phyloP scores from a whole-genome alignment of 1,139 yeast genomes.

The Saccharomyces hybrid region DNA sequence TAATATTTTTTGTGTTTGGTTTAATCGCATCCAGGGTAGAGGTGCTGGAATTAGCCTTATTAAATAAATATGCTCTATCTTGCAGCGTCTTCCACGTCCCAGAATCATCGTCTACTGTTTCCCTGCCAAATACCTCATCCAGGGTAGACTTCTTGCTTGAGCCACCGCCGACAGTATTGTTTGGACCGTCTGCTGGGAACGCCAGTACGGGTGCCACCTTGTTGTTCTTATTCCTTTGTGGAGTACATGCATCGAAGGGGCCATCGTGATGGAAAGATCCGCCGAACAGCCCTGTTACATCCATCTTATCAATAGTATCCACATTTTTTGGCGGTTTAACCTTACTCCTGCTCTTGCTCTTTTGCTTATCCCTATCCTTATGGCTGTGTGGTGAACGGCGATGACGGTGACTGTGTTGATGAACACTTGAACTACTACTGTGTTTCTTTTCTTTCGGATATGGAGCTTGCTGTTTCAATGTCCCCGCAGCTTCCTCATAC shows the following conservation, averaged over 20 bases:
- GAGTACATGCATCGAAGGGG: no score
- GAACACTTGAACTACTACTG: not conserved
- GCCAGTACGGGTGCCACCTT: slow-evolving; percentile 94
- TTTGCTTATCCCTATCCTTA: slow-evolving; percentile 14
- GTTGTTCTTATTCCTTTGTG: no score
- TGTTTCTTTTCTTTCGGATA: slow-evolving; percentile 1
- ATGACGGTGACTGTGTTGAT: slow-evolving; percentile 10
- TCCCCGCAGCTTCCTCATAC: not conserved
- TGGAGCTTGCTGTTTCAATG: not conserved
- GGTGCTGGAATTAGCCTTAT: not conserved
- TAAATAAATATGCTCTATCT: not conserved
- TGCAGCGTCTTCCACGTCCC: not conserved
- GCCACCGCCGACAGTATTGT: slow-evolving; percentile 66
- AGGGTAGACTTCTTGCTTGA: slow-evolving; percentile 19
- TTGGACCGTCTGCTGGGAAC: slow-evolving; percentile 90
- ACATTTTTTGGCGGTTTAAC: no score
- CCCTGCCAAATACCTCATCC: slow-evolving; percentile 19
- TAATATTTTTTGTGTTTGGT: slow-evolving; percentile 38
- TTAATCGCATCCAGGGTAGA: slow-evolving; percentile 34
- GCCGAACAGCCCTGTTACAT: no score
- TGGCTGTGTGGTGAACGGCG: not conserved
- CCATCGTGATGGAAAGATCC: no score
- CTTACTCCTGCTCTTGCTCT: slow-evolving; percentile 37
- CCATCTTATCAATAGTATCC: no score
- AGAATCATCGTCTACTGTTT: not conserved